Base-by-base conservation (phyloP, 257 asterid species). In the Misopates orontium region DNA sequence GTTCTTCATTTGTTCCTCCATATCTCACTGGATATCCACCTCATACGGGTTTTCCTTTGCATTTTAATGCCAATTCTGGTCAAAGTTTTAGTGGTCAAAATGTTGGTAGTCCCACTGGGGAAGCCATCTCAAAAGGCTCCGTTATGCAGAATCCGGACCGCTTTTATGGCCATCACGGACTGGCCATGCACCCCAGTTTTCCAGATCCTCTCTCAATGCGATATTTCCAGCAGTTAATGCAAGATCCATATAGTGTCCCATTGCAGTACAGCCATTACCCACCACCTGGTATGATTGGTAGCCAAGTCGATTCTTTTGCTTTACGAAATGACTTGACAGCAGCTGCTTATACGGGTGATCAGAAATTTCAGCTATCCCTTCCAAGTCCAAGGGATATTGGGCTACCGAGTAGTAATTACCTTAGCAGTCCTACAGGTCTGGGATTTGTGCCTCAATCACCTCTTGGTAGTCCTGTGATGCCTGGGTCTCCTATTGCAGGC, bases 381-480 rank as follows among this genome's bases (percentile, higher is more conserved):
- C 77, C 83, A 67, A 73, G 83, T 75, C 81, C 89, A 42, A 75
- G 90, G 73, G 79, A 74, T 52, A 76, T 79, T 24, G 83, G 82
- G 58, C 50, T 70, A 28, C 79, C 87, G 10, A 70, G 79, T 66
- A 79, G 62, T 62, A 74, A 74, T 77, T 85, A 83, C 80, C 84
- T 72, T 60, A 85, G 90, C 75, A 79, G 81, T 62, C 83, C 90
- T 12, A 67, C 85, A 10, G 65, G 81, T 67, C 61, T 75, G 40
- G 85, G 86, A 44, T 81, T 79, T 73, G 64, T 82, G 75, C 82
- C 88, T 41, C 97, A 78, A 31, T 78, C 97, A 39, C 89, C 96
- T 70, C 83, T 84, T 60, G 84, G 84, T 66, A 87, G 95, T 74
- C 95, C 96, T 15, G 79, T 85, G 42, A 56, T 82, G 67, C 91